Percentiles rank a stretch among this genome's conserved stretches.
Evolutionary conservation across 371 early-diverging fungal genomes (phyloP).

Genomic region (Syncephalastrum racemosum): DNA sequence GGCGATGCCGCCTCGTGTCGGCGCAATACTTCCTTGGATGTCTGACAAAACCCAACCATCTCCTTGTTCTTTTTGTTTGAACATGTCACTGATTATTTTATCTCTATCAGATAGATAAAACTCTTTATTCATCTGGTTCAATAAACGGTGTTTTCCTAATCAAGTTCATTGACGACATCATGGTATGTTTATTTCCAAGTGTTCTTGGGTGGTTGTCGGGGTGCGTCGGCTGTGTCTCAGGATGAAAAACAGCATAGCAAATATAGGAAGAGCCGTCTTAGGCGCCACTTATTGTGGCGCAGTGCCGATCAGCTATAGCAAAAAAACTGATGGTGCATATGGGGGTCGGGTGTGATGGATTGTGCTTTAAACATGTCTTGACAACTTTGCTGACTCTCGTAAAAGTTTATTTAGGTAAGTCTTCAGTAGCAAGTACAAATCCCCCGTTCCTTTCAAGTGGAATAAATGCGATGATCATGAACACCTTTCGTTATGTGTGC

Average conservation of each 20-base stretch:
- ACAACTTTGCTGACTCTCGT: too few species aligned
- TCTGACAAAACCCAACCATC: conserved; percentile 18
- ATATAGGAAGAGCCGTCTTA: conserved; percentile 30
- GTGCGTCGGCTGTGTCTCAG: background rate
- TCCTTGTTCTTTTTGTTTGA: background rate
- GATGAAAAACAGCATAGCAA: conserved; percentile 20
- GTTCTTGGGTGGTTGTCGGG: conserved; percentile 5
- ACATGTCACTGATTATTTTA: background rate
- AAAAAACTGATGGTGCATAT: conserved; percentile 5
- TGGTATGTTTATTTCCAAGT: background rate
- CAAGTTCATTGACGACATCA: background rate
- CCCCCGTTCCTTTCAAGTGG: too few species aligned
- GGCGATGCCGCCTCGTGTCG: conserved; percentile 17
- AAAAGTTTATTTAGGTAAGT: too few species aligned
- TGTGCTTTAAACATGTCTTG: too few species aligned
- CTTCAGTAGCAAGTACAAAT: too few species aligned
- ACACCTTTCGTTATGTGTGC: too few species aligned
- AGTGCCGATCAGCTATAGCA: conserved; percentile 19
- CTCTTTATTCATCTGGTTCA: background rate
- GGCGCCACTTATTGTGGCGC: conserved; percentile 12
- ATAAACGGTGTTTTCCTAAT: background rate
- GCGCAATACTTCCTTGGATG: conserved; percentile 35
- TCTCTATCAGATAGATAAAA: conserved; percentile 2
- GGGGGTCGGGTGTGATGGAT: too few species aligned
- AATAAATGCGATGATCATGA: too few species aligned